phyloP scores from a whole-genome alignment of 2,329 filamentous ascomycete species.

The Geoglossum cookeanum region DNA sequence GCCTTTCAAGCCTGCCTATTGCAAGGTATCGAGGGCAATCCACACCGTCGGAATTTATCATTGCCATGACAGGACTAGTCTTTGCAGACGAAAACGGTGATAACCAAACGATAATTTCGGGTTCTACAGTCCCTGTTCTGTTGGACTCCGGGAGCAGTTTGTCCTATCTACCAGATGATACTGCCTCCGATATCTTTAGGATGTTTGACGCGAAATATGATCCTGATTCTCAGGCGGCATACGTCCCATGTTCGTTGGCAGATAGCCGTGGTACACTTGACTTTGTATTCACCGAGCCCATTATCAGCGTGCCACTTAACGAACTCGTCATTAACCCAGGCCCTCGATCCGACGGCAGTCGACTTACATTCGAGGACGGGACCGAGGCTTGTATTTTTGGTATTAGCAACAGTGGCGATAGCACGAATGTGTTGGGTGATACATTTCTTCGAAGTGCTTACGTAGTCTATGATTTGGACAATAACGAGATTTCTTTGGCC shows the following conservation, averaged over 20 bases:
- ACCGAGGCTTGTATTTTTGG: constrained; percentile 26
- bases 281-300: constrained; percentile 36
- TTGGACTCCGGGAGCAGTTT: constrained; percentile 54
- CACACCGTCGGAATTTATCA: constrained; percentile 37
- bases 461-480: constrained; percentile 40
- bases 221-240: constrained; percentile 23
- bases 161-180: constrained; percentile 41
- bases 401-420: constrained; percentile 30
- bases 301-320: constrained; percentile 33
- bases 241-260: constrained; percentile 33
- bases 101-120: constrained; percentile 23
- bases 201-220: constrained; percentile 41
- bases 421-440: constrained; percentile 35
- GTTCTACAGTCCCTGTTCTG: constrained; percentile 40
- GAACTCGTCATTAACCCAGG: constrained; percentile 36
- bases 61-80: constrained; percentile 44
- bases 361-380: constrained; percentile 18
- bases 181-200: constrained; percentile 33
- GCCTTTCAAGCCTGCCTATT: constrained; percentile 47
- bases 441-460: constrained; percentile 44
- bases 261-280: constrained; percentile 30
- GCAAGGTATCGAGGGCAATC: constrained; percentile 23
- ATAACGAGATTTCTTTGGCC: constrained; percentile 41
- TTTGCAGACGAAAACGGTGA: constrained; percentile 16
- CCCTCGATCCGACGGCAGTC: constrained; percentile 16